Percentiles rank a stretch among this genome's conserved stretches.
Conservation (phyloP, 2,329 filamentous ascomycete species). For the Arachnopeziza araneosa region DNA sequence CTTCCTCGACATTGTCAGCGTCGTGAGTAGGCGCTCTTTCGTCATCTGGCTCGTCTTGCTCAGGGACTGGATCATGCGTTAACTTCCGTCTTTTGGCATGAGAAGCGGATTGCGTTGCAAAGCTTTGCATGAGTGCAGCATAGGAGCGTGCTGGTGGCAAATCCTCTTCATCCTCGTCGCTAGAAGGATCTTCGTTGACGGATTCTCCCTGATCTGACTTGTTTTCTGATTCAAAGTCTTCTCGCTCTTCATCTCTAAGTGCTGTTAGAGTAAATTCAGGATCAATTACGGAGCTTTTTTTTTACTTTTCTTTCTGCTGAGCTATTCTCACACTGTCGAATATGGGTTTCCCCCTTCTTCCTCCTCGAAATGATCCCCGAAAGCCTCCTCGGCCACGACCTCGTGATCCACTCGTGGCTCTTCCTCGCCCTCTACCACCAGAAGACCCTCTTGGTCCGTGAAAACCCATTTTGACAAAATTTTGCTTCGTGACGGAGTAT, state of each 20-base stretch:
- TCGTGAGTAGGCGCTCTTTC: constrained; percentile 11
- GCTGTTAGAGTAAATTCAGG: constrained; percentile 1
- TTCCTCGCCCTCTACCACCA: not conserved
- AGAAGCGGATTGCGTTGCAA: constrained; percentile 42
- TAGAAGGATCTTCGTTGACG: constrained; percentile 38
- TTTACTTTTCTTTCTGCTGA: constrained; percentile 37
- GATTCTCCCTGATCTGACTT: constrained; percentile 32
- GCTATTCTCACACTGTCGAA: constrained; percentile 44
- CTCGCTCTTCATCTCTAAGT: constrained; percentile 19
- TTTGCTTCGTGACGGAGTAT: not conserved
- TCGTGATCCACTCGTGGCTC: not conserved
- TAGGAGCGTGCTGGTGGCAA: constrained; percentile 44
- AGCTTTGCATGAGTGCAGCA: constrained; percentile 51
- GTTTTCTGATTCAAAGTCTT: constrained; percentile 32
- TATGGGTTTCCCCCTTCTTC: constrained; percentile 34
- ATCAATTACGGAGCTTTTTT: not conserved
- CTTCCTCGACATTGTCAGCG: constrained; percentile 42
- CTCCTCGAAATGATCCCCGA: constrained; percentile 26
- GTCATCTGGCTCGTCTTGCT: constrained; percentile 17
- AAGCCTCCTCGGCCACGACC: constrained; percentile 15
- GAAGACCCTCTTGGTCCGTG: not conserved
- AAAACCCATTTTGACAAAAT: not conserved
- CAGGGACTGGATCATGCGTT: constrained; percentile 26
- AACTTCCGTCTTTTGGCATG: constrained; percentile 54
- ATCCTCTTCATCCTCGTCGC: constrained; percentile 38